These are phyloP conservation scores for Colletotrichum higginsianum DNA, from an alignment of 2,329 filamentous ascomycete genomes.

Conservation along the genomic window DNA sequence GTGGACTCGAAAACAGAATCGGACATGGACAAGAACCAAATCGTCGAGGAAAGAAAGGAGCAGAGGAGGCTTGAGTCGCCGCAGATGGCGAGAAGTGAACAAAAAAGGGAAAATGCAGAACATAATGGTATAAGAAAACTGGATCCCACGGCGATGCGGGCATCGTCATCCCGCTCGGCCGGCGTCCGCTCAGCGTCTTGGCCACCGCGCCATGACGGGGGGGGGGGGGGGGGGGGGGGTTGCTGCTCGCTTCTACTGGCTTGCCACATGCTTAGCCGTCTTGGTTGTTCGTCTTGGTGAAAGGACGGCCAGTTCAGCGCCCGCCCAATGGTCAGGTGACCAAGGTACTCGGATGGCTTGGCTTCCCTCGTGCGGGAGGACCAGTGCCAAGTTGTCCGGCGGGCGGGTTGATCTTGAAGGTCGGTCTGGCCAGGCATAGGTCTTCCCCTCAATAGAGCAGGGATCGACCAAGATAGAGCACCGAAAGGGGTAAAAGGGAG, in stretches of 20 bases:
- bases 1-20: slow-evolving; percentile 18
- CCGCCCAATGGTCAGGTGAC: slow-evolving; percentile 30
- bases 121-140: slow-evolving; percentile 7
- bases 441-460: slow-evolving; percentile 19
- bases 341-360: slow-evolving; percentile 13
- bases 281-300: slow-evolving; percentile 8
- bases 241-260: slow-evolving; percentile 17
- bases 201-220: slow-evolving; percentile 23
- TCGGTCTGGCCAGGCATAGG: not conserved
- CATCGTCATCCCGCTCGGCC: slow-evolving; percentile 26
- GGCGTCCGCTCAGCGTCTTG: slow-evolving; percentile 24
- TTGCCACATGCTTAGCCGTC: slow-evolving; percentile 15
- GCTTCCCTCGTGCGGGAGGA: slow-evolving; percentile 31
- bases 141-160: slow-evolving; percentile 10
- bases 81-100: not conserved
- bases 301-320: slow-evolving; percentile 27
- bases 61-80: not conserved
- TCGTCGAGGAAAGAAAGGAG: not conserved
- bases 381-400: slow-evolving; percentile 14
- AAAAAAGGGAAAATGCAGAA: not conserved
- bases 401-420: not conserved
- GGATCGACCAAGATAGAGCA: slow-evolving; percentile 19
- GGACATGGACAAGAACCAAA: slow-evolving; percentile 8
- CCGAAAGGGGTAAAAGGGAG: slow-evolving; percentile 16
- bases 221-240: not conserved